Percentiles rank a stretch among this genome's conserved stretches.
Evolutionary conservation across 495 filamentous ascomycete genomes (phyloP).

Genomic region (Neurospora pannonica): DNA sequence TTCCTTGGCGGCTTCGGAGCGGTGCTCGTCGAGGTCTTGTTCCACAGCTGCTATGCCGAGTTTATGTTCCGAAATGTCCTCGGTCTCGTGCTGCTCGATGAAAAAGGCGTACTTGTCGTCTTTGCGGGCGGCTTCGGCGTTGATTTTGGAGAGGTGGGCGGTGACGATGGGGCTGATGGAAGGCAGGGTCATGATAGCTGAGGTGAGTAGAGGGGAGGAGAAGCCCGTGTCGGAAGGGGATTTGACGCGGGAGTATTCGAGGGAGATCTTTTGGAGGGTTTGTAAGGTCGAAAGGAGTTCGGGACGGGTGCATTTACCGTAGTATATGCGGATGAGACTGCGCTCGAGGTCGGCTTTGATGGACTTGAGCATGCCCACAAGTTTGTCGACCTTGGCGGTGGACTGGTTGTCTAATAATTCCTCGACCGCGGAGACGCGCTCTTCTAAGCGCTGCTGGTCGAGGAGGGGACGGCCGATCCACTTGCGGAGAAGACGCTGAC

Average conservation of each 20-base stretch:
- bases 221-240: conserved; percentile 63
- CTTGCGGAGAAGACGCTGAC: conserved; percentile 76
- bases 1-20: conserved; percentile 56
- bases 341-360: conserved; percentile 82
- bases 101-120: conserved; percentile 96
- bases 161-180: conserved; percentile 61
- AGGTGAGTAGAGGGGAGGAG: conserved; percentile 55
- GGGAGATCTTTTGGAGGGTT: conserved; percentile 70
- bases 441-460: conserved; percentile 65
- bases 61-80: conserved; percentile 78
- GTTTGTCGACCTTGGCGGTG: conserved; percentile 57
- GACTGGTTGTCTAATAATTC: conserved; percentile 67
- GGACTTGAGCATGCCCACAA: conserved; percentile 58
- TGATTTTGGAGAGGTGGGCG: conserved; percentile 74
- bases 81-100: conserved; percentile 72
- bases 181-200: conserved; percentile 68
- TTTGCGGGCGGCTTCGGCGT: conserved; percentile 66
- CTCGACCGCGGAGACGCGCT: conserved; percentile 79
- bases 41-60: conserved; percentile 88
- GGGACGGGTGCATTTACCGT: conserved; percentile 85
- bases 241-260: conserved; percentile 59
- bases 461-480: conserved; percentile 93
- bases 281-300: conserved; percentile 82
- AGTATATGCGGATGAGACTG: conserved; percentile 90
- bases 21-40: conserved; percentile 72